These are phyloP conservation scores for Lycium barbarum DNA, from an alignment of 257 asterid genomes.

Conservation along the genomic window DNA sequence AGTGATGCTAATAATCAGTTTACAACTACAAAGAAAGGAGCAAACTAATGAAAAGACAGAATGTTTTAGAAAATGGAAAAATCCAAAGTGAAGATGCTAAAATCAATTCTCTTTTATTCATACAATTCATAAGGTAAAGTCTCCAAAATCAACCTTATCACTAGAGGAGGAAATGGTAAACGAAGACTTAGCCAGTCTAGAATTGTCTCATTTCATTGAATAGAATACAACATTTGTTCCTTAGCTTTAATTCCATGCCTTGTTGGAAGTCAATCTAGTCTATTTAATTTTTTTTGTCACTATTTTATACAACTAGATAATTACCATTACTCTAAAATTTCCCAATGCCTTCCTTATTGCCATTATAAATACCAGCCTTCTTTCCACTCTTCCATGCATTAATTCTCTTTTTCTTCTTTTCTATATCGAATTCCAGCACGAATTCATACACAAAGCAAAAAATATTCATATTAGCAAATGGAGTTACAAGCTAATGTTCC, in stretches of 20 bases:
- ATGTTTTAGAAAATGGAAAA: too few species aligned
- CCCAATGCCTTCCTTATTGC: neutral
- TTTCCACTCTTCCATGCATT: neutral
- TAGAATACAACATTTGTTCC: neutral
- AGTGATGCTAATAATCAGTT: too few species aligned
- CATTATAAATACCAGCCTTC: neutral
- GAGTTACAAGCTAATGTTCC: conserved; percentile 26
- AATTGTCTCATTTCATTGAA: neutral
- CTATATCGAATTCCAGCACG: neutral
- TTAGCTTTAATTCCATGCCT: neutral
- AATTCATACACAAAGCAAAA: neutral
- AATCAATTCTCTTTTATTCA: too few species aligned
- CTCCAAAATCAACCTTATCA: neutral
- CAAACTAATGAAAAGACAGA: too few species aligned
- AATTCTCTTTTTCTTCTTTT: too few species aligned
- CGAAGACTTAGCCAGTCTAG: neutral
- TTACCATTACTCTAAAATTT: neutral
- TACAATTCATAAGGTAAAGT: too few species aligned
- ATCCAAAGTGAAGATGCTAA: too few species aligned
- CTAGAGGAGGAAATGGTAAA: neutral
- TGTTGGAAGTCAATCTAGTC: neutral
- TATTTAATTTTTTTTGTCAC: neutral
- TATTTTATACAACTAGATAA: neutral
- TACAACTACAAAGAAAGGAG: too few species aligned
- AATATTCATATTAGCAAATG: neutral